Evolutionary conservation across 1,139 yeast species (phyloP).

Genomic region (Diutina ranongensis): DNA sequence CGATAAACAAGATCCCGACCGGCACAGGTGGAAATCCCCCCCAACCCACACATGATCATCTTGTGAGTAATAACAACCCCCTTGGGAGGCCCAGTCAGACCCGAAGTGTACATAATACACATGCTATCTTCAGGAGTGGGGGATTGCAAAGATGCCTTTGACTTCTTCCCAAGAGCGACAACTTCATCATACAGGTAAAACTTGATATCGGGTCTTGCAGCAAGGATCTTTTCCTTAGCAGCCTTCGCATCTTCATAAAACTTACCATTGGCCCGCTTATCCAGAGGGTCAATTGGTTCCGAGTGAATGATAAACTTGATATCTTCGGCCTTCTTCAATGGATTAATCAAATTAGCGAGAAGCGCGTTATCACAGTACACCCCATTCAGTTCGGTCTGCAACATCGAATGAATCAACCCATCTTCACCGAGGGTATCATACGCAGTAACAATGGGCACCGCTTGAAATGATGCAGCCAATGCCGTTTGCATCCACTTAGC

Average conservation of each 20-base stretch:
- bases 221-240: conserved; percentile 47
- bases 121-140: conserved; percentile 60
- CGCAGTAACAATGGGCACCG: conserved; percentile 87
- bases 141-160: conserved; percentile 22
- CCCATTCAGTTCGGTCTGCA: conserved; percentile 68
- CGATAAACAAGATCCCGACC: conserved; percentile 38
- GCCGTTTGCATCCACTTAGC: conserved; percentile 87
- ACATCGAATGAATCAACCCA: conserved; percentile 80
- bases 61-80: conserved; percentile 83
- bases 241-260: conserved; percentile 41
- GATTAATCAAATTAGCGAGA: conserved; percentile 53
- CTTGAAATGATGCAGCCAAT: conserved; percentile 64
- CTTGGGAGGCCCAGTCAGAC: conserved; percentile 95
- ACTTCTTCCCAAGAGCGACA: conserved; percentile 40
- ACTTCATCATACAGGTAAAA: conserved; percentile 59
- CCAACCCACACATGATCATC: conserved; percentile 73
- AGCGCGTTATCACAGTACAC: conserved; percentile 76
- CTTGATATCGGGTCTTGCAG: conserved; percentile 65
- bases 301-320: conserved; percentile 64
- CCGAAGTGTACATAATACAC: conserved; percentile 97
- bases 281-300: conserved; percentile 49
- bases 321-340: conserved; percentile 52
- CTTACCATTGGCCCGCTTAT: conserved; percentile 53
- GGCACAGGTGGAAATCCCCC: conserved; percentile 66
- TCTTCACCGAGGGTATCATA: conserved; percentile 92